A percentile compares a stretch with the other conserved stretches of the same genome.
These are phyloP conservation scores for Eimeria sp. DNA, from an alignment of 169 alveolate species.

Conservation along the genomic window DNA sequence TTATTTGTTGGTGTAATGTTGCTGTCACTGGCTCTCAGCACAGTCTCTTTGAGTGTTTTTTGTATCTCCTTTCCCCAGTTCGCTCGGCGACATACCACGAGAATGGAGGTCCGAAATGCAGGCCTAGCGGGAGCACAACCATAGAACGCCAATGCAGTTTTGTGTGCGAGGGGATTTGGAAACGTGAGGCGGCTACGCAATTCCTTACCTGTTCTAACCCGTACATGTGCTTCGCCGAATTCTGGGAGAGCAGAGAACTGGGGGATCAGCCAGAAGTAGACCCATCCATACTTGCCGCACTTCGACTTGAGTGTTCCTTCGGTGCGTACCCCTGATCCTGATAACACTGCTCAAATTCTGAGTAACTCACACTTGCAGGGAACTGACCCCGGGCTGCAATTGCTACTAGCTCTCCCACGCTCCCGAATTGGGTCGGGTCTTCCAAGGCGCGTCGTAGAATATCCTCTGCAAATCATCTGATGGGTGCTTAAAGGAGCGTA, in stretches of 20 bases:
- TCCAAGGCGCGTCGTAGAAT: no score
- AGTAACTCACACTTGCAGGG: not conserved
- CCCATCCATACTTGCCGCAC: not conserved
- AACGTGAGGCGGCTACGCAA: not conserved
- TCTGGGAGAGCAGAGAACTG: conserved; percentile 6
- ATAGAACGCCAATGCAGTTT: conserved; percentile 31
- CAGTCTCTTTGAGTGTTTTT: not conserved
- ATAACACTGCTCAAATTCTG: not conserved
- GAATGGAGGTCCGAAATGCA: conserved; percentile 65
- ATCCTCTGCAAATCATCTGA: not conserved
- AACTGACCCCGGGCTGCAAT: not conserved
- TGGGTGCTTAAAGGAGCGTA: not conserved
- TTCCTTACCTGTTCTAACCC: conserved; percentile 21
- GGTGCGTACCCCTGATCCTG: conserved; percentile 16
- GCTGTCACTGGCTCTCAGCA: not conserved
- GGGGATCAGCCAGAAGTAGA: conserved; percentile 15
- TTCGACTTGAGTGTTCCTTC: conserved; percentile 7
- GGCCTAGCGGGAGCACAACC: not conserved
- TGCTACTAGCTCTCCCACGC: not conserved
- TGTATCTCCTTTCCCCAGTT: not conserved
- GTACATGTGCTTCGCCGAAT: conserved; percentile 20
- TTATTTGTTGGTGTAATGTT: not conserved
- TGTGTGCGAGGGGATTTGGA: conserved; percentile 51
- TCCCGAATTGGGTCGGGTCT: not conserved
- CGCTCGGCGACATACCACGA: conserved; percentile 30